Evolutionary conservation across 768 basidiomycete species (phyloP).

Genomic region (Leccinum rimulosum): DNA sequence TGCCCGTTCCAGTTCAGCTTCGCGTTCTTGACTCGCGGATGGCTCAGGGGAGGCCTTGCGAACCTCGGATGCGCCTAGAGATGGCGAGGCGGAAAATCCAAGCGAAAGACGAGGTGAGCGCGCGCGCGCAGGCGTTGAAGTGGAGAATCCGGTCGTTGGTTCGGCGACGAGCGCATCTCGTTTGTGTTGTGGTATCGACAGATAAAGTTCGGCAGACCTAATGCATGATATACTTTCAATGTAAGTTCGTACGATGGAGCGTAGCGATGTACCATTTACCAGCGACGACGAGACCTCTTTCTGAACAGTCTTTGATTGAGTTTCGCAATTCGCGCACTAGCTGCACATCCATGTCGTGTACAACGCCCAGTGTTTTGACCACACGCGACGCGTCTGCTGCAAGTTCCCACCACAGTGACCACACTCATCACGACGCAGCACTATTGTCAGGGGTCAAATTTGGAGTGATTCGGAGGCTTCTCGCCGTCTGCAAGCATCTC

Average conservation of each 20-base stretch:
- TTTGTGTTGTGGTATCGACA: conserved; percentile 53
- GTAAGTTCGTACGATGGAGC: conserved; percentile 9
- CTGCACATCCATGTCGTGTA: conserved; percentile 42
- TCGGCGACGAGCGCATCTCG: conserved; percentile 33
- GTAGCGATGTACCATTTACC: conserved; percentile 66
- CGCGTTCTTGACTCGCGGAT: conserved; percentile 33
- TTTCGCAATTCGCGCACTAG: conserved; percentile 55
- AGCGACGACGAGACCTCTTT: conserved; percentile 65
- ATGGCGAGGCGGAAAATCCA: conserved; percentile 33
- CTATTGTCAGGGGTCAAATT: background rate
- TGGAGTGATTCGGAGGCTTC: background rate
- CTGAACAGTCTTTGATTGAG: conserved; percentile 70
- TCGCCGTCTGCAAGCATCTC: background rate
- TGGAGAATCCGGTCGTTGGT: conserved; percentile 42
- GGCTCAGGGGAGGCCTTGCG: conserved; percentile 7
- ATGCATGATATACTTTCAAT: conserved; percentile 14
- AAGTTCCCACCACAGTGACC: conserved; percentile 13
- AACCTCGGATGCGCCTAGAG: conserved; percentile 23
- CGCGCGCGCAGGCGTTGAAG: conserved; percentile 57
- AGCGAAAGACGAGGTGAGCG: conserved; percentile 40
- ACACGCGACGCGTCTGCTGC: background rate
- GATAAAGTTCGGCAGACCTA: conserved; percentile 77
- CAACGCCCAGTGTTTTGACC: background rate
- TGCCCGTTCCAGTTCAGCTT: conserved; percentile 48
- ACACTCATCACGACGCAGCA: background rate